Conservation (phyloP, 1,284 basidiomycete species). For the Trametes hirsuta region DNA sequence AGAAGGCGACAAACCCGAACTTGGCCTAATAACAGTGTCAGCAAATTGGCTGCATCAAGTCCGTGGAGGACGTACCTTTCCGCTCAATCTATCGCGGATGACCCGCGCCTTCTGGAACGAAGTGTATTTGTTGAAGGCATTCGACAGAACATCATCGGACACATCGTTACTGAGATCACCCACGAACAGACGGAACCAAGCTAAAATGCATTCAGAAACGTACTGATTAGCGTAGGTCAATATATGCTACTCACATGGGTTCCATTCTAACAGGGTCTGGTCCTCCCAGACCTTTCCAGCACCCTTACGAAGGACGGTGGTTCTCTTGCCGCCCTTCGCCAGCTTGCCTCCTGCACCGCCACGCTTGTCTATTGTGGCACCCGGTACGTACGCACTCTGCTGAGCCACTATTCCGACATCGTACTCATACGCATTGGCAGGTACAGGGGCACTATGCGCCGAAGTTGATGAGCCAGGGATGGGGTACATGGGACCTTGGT, state of each 20-base stretch:
- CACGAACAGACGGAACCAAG: constrained; percentile 98
- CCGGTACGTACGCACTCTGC: constrained; percentile 87
- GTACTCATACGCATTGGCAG: constrained; percentile 88
- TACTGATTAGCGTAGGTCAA: constrained; percentile 16
- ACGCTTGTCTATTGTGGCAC: constrained; percentile 84
- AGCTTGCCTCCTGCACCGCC: constrained; percentile 83
- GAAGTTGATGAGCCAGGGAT: constrained; percentile 61
- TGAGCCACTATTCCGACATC: constrained; percentile 86
- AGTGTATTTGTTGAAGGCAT: constrained; percentile 91
- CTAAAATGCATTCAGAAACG: constrained; percentile 42
- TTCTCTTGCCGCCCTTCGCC: constrained; percentile 89
- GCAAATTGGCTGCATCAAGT: not conserved
- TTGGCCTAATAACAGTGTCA: constrained; percentile 67
- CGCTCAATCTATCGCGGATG: constrained; percentile 88
- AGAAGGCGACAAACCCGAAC: constrained; percentile 97
- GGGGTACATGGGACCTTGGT: constrained; percentile 74
- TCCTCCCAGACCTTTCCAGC: constrained; percentile 98
- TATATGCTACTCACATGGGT: constrained; percentile 72
- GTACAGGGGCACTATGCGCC: constrained; percentile 76
- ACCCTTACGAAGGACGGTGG: constrained; percentile 93
- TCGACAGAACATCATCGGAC: constrained; percentile 89
- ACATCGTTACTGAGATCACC: constrained; percentile 99
- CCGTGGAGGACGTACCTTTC: constrained; percentile 61
- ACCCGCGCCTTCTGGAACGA: constrained; percentile 96
- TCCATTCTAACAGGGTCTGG: constrained; percentile 96